A percentile compares a stretch with the other conserved stretches of the same genome.
These are phyloP conservation scores for Exophiala oligosperma DNA, from an alignment of 2,329 filamentous ascomycete genomes.

Conservation along the genomic window DNA sequence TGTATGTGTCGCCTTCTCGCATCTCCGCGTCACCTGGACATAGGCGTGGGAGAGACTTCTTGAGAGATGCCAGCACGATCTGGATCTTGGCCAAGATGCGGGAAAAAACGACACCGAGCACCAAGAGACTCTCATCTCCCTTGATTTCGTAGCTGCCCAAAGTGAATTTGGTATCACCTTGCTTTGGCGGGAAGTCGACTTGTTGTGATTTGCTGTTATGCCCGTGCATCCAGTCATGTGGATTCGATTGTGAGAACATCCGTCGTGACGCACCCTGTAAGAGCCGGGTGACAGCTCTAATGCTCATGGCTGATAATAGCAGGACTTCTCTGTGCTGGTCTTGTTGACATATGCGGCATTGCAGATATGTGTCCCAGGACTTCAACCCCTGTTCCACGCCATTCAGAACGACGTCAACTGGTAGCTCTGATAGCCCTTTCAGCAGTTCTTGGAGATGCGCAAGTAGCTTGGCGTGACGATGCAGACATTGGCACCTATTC, in stretches of 20 bases:
- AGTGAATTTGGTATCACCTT: background rate
- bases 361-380: background rate
- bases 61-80: constrained; percentile 2
- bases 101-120: background rate
- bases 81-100: constrained; percentile 4
- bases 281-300: background rate
- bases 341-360: constrained; percentile 1
- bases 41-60: background rate
- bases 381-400: constrained; percentile 1
- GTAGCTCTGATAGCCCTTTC: background rate
- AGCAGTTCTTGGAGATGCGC: constrained; percentile 2
- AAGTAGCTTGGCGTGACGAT: background rate
- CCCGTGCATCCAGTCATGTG: background rate
- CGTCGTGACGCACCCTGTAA: background rate
- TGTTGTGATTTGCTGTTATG: background rate
- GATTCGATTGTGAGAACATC: background rate
- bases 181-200: background rate
- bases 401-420: background rate
- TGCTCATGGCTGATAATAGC: background rate
- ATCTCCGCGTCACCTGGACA: background rate
- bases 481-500: background rate
- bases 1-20: background rate
- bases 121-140: background rate
- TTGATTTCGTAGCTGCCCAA: constrained; percentile 1
- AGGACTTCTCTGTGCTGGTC: background rate